Conservation (phyloP, 129 eudicot species). For the Dittrichia graveolens region DNA sequence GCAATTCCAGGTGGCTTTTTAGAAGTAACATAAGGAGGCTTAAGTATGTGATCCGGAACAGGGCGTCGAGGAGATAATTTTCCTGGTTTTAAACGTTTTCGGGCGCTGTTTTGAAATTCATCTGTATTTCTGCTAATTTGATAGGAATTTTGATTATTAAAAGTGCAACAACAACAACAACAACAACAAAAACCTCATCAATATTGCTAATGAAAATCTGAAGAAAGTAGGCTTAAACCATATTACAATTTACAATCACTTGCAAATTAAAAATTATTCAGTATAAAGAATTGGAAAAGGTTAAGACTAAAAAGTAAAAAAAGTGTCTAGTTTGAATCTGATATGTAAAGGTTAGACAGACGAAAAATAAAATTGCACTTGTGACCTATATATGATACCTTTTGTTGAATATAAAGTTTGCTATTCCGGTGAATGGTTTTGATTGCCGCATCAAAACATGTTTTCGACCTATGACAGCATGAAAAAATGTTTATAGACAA, state of each 20-base stretch:
- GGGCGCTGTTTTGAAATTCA: slow-evolving; percentile 39
- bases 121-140: slow-evolving; percentile 43
- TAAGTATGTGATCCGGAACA: slow-evolving; percentile 72
- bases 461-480: slow-evolving; percentile 48
- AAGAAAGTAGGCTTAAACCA: not conserved
- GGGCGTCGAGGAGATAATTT: slow-evolving; percentile 73
- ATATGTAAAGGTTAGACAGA: not conserved
- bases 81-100: slow-evolving; percentile 69
- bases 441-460: slow-evolving; percentile 63
- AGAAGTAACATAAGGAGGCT: slow-evolving; percentile 70
- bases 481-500: slow-evolving; percentile 3
- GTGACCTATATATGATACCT: slow-evolving; percentile 43
- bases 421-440: slow-evolving; percentile 45
- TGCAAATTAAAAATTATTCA: not conserved
- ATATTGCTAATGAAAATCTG: not conserved
- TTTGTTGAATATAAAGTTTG: slow-evolving; percentile 66
- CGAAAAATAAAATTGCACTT: not conserved
- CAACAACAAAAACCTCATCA: not conserved
- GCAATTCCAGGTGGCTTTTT: slow-evolving; percentile 63
- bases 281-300: not conserved
- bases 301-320: not conserved
- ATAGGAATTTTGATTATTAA: not conserved
- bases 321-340: not conserved
- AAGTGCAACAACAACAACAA: too few species aligned
- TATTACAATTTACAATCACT: too few species aligned